These are phyloP conservation scores for Porpolomopsis calyptriformis DNA, from an alignment of 768 basidiomycete species.

Conservation along the genomic window DNA sequence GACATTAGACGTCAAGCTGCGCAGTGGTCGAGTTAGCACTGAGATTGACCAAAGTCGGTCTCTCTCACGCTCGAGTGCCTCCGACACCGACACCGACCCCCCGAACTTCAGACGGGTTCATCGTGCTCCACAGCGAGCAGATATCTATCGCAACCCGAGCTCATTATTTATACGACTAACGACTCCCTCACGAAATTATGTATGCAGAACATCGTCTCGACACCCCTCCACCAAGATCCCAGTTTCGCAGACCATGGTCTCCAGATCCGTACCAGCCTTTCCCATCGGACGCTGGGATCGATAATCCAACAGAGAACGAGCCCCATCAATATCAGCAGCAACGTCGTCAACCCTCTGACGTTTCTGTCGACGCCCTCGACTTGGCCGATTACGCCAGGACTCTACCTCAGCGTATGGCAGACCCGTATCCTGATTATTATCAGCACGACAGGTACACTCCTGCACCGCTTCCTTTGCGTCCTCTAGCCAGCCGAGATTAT, in stretches of 20 bases:
- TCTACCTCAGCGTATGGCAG: constrained; percentile 22
- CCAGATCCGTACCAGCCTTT: constrained; percentile 44
- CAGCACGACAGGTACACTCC: constrained; percentile 11
- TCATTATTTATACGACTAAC: not conserved
- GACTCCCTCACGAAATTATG: constrained; percentile 11
- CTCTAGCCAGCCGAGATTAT: constrained; percentile 21
- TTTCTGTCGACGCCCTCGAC: constrained; percentile 61
- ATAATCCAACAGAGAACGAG: too few relatives aligned
- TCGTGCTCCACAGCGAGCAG: constrained; percentile 1
- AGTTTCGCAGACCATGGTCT: constrained; percentile 57
- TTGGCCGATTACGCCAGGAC: constrained; percentile 59
- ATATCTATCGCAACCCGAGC: not conserved
- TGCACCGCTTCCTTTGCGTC: constrained; percentile 16
- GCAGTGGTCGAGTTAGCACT: too few relatives aligned
- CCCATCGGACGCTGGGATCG: constrained; percentile 18
- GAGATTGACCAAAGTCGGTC: not conserved
- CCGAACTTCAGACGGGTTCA: not conserved
- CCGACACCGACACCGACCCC: not conserved
- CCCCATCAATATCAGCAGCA: constrained; percentile 15
- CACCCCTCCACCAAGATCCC: constrained; percentile 39
- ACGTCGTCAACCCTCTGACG: constrained; percentile 47
- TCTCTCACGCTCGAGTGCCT: not conserved
- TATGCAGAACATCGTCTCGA: constrained; percentile 36
- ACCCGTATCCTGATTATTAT: constrained; percentile 17
- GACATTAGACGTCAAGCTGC: not conserved